Conservation (phyloP, 2,329 filamentous ascomycete species). For the Aspergillus sp. region DNA sequence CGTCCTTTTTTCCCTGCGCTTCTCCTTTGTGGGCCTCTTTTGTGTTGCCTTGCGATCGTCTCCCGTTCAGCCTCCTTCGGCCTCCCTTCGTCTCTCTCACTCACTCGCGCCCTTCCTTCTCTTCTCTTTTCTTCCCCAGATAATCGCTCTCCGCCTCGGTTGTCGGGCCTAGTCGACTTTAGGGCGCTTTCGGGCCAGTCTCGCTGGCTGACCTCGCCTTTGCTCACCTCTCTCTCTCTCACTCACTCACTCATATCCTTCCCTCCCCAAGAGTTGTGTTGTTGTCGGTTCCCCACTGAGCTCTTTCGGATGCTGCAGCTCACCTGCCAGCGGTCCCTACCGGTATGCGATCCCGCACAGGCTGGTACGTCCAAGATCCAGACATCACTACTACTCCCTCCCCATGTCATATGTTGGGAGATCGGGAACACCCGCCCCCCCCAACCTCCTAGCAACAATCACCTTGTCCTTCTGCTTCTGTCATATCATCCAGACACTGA, state of each 20-base stretch:
- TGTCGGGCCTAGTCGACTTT: conserved; percentile 3
- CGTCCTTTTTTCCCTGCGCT: background rate
- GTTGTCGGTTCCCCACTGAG: conserved; percentile 9
- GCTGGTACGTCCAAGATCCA: conserved; percentile 37
- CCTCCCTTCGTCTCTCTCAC: background rate
- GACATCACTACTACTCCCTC: background rate
- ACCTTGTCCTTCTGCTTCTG: background rate
- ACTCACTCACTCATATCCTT: background rate
- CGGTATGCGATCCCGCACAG: conserved; percentile 48
- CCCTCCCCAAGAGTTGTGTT: background rate
- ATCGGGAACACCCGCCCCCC: background rate
- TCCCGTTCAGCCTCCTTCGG: conserved; percentile 2
- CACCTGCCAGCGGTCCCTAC: conserved; percentile 25
- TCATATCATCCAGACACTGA: background rate
- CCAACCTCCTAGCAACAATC: background rate
- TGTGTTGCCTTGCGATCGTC: background rate
- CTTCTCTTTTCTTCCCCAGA: conserved; percentile 9
- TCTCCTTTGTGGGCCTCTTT: conserved; percentile 5
- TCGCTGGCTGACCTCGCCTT: conserved; percentile 11
- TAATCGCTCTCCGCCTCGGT: conserved; percentile 6
- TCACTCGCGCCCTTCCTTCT: background rate
- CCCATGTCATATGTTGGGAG: background rate
- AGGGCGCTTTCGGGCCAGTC: conserved; percentile 19
- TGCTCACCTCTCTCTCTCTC: conserved; percentile 7
- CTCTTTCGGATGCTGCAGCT: conserved; percentile 30